Evolutionary conservation across 2,329 filamentous ascomycete genomes (phyloP), one percentile per base, ranked within the genome.

Genomic region (Biscogniauxia sp.): DNA sequence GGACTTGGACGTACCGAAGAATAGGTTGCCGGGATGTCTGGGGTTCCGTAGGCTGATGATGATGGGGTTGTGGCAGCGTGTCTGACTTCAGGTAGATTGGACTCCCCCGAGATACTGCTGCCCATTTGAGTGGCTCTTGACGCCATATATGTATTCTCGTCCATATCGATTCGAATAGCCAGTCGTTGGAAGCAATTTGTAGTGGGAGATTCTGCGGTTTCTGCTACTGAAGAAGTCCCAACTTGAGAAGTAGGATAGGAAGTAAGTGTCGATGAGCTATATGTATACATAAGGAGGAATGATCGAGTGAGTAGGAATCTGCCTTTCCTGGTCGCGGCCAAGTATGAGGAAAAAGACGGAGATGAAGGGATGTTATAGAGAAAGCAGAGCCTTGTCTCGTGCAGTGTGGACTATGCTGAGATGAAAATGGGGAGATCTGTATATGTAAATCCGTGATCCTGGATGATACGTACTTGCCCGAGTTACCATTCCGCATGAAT

Each of bases 11-110:
- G 51, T 70, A 73, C 71, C 32, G 70, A 69, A 20, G 68, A 60
- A 55, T 72, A 74, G 13, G 67, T 63, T 41, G 59, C 61, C 23
- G 66, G 57, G 55, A 71, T 67, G 53, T 73, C 71, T 37, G 72
- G 66, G 45, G 65, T 53, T 13, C 54, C 64, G 53, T 71, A 74
- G 55, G 64, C 63, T 60, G 68, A 69, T 53, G 63, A 61, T 6
- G 67, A 63, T 15, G 71, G 66, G 17, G 69, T 66, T 53, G 61
- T 56, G 37, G 64, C 62, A 26, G 68, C 61, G 17, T 53, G 60
- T 20, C 59, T 61, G n/a, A 50, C 55, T 58, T 60, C 60, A 20
- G 56, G 60, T 32, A 50, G 56, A 54, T 53, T 55, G 37, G 64
- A 60, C 6, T 57, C 55, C 20, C 26, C 53, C n/a, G 69, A 66